phyloP scores from a whole-genome alignment of 805 yeast genomes.

The Starmerella roubikii region DNA sequence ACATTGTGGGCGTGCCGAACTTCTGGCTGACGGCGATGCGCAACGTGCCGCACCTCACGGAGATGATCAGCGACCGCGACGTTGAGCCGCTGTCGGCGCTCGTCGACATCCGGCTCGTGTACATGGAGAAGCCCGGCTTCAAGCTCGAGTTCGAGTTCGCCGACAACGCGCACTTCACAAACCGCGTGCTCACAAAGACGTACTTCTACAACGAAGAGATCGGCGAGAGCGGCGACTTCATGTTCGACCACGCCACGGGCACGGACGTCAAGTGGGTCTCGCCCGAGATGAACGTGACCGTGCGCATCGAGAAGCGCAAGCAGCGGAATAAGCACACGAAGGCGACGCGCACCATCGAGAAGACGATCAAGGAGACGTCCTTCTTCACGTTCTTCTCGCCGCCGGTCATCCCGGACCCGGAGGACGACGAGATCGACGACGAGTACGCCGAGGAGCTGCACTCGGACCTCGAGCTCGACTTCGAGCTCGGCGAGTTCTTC shows the following conservation, averaged over 20 bases:
- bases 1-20: constrained; percentile 67
- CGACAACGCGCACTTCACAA: constrained; percentile 63
- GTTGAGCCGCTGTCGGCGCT: constrained; percentile 63
- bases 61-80: constrained; percentile 80
- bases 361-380: constrained; percentile 84
- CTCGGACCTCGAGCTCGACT: constrained; percentile 76
- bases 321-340: constrained; percentile 94
- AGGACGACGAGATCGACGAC: constrained; percentile 38
- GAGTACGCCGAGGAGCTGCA: constrained; percentile 65
- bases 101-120: constrained; percentile 60
- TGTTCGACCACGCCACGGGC: constrained; percentile 95
- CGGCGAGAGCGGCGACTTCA: constrained; percentile 90
- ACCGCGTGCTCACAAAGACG: constrained; percentile 61
- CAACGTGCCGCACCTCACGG: constrained; percentile 67
- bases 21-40: constrained; percentile 96
- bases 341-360: constrained; percentile 91
- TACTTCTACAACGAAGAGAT: constrained; percentile 89
- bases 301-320: constrained; percentile 81
- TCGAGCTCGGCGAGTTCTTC: constrained; percentile 89
- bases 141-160: constrained; percentile 69
- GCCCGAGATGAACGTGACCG: constrained; percentile 70
- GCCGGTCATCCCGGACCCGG: constrained; percentile 61
- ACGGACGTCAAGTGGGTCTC: constrained; percentile 70
- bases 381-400: constrained; percentile 94
- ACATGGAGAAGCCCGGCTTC: constrained; percentile 75